Percentiles rank a stretch among this genome's conserved stretches.
Evolutionary conservation across 805 yeast genomes (phyloP).

Genomic region (Pichia deserticola): DNA sequence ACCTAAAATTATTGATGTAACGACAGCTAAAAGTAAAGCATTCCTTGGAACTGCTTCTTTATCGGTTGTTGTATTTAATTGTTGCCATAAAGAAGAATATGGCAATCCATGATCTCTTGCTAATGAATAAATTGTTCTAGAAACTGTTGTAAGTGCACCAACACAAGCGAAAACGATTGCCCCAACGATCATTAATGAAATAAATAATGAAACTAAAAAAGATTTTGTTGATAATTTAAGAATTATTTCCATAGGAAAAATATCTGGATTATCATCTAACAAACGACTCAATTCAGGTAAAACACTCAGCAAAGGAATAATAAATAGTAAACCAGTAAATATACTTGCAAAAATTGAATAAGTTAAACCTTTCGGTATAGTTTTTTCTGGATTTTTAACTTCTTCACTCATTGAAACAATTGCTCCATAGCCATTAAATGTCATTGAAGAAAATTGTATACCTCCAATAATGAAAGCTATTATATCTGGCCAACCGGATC

Average conservation of each 20-base stretch:
- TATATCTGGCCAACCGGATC: constrained; percentile 70
- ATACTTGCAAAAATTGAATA: constrained; percentile 58
- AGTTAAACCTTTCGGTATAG: constrained; percentile 67
- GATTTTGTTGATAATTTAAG: constrained; percentile 67
- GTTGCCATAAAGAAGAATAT: constrained; percentile 52
- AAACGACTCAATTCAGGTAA: constrained; percentile 56
- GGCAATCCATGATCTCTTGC: constrained; percentile 83
- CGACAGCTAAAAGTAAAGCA: constrained; percentile 59
- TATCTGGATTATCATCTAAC: constrained; percentile 54
- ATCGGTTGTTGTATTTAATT: constrained; percentile 48
- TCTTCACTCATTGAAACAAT: constrained; percentile 78
- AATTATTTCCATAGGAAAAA: constrained; percentile 73
- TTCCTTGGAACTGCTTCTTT: constrained; percentile 61
- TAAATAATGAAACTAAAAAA: constrained; percentile 56
- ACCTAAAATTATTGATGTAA: constrained; percentile 52
- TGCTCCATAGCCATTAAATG: constrained; percentile 78
- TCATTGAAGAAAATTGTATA: constrained; percentile 69
- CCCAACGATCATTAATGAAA: constrained; percentile 59
- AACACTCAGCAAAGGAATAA: constrained; percentile 63
- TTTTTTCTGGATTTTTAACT: constrained; percentile 65
- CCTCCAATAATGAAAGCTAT: constrained; percentile 77
- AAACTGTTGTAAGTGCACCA: constrained; percentile 74
- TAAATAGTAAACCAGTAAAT: constrained; percentile 62
- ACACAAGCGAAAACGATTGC: constrained; percentile 70
- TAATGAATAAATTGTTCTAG: constrained; percentile 74